Evolutionary conservation across 176 grass and related monocot species (phyloP).

Genomic region (Lolium perenne): DNA sequence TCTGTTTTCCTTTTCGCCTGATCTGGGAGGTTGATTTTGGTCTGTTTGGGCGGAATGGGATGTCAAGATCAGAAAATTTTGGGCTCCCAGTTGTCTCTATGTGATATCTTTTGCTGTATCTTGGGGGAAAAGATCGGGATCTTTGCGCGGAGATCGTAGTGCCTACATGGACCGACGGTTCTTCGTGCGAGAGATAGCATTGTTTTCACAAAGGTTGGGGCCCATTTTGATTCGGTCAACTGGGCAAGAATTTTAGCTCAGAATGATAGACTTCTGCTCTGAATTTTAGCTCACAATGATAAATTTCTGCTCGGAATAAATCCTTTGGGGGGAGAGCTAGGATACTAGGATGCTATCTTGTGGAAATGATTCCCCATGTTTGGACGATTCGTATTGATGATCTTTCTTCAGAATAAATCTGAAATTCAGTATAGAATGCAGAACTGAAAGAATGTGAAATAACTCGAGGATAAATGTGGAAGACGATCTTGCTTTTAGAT

Average conservation of each 20-base stretch:
- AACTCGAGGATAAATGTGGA: neutral
- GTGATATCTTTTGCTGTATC: neutral
- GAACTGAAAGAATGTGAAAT: neutral
- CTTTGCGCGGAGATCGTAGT: neutral
- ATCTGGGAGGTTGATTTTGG: neutral
- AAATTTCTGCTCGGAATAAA: neutral
- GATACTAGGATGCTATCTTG: neutral
- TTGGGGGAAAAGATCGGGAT: slow-evolving; percentile 34
- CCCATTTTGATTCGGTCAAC: slow-evolving; percentile 29
- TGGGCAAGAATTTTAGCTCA: slow-evolving; percentile 2
- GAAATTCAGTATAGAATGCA: slow-evolving; percentile 20
- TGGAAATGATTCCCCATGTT: slow-evolving; percentile 29
- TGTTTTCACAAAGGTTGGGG: neutral
- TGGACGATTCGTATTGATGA: neutral
- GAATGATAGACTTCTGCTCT: neutral
- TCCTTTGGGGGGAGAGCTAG: neutral
- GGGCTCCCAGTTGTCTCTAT: neutral
- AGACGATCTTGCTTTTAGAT: slow-evolving; percentile 32
- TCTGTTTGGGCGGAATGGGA: slow-evolving; percentile 1
- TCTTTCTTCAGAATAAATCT: neutral
- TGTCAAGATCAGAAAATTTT: slow-evolving; percentile 28
- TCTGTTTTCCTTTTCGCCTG: neutral
- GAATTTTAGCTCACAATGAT: neutral
- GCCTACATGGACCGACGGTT: neutral
- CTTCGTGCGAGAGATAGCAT: neutral